phyloP scores from a whole-genome alignment of 768 basidiomycete species.

The Hemileccinum rubropunctum region DNA sequence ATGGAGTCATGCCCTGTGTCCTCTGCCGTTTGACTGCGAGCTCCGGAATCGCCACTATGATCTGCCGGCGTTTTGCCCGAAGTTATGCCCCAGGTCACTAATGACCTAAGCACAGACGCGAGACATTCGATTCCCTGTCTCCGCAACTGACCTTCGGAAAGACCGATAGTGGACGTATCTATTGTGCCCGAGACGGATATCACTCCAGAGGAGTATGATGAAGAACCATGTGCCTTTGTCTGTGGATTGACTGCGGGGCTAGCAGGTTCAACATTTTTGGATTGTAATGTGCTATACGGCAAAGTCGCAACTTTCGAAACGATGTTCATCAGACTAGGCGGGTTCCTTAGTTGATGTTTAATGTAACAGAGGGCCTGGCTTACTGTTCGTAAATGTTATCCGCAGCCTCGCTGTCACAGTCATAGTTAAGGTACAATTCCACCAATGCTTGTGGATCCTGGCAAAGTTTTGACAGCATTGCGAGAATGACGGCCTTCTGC shows the following conservation, averaged over 20 bases:
- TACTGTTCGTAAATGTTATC: constrained; percentile 98
- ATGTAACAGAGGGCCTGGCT: constrained; percentile 23
- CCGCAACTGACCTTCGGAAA: constrained; percentile 81
- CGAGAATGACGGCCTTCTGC: constrained; percentile 91
- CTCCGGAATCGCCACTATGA: constrained; percentile 36
- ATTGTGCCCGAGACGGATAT: constrained; percentile 63
- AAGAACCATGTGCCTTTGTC: constrained; percentile 31
- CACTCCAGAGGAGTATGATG: constrained; percentile 60
- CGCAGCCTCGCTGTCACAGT: constrained; percentile 90
- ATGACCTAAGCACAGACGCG: constrained; percentile 80
- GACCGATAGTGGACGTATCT: constrained; percentile 64
- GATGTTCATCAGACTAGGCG: constrained; percentile 82
- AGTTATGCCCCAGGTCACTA: constrained; percentile 86
- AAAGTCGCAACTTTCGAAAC: constrained; percentile 85
- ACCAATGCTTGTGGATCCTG: constrained; percentile 98
- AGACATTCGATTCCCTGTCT: constrained; percentile 95
- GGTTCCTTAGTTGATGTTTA: constrained; percentile 5
- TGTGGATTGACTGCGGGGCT: constrained; percentile 59
- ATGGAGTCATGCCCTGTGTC: constrained; percentile 51
- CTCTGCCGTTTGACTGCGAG: constrained; percentile 49
- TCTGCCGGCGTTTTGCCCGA: constrained; percentile 36
- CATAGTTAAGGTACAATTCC: constrained; percentile 98
- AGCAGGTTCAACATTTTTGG: constrained; percentile 52
- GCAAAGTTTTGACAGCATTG: constrained; percentile 82
- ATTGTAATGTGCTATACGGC: constrained; percentile 44